Evolutionary conservation across 352 stramenopile species (phyloP), one percentile per base, ranked within the genome.

Genomic region (Ochromonadaceae sp.): DNA sequence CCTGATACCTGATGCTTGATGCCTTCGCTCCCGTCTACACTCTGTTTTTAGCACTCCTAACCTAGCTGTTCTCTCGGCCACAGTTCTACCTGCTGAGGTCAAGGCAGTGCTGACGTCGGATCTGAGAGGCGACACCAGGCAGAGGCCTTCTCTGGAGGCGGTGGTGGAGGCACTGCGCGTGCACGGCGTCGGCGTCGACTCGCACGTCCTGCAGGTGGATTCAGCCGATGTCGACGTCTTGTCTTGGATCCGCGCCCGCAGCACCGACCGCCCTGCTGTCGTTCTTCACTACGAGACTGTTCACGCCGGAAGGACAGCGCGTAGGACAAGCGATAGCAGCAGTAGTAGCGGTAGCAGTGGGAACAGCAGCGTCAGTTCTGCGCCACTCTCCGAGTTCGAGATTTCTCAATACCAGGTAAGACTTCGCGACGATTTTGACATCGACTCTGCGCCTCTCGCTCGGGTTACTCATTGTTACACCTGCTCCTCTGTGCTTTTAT

Each of bases 401-500:
- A 65, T 66, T 26, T 66, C 58, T 38, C 32, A 43, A 42, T 65
- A 66, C 39, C 58, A 58, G 34, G 34, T 59, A 9, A 7, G 20
- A 14, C 9, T 15, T 20, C 52, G 15, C 15, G 26, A 30, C 52
- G 15, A 20, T 59, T 9, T n/a, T 52, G 47, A 52, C 22, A 46
- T 20, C 40, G 20, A 20, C 40, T 20, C 40, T 20, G 20, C 40
- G 20, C 40, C 40, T 20, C 40, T 20, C 20, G 40, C 40, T 46
- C 20, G 40, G 40, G 20, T 20, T 46, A 20, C 20, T n/a, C 20
- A 46, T 46, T 20, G 20, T 20, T 20, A 46, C 20, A 46, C 40
- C 40, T n/a, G 20, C 20, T 46, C 20, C 22, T 56, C 22, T 38
- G 47, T 85, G 46, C 63, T 76, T 12, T 78, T 83, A 34, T 86